Percentiles rank a stretch among this genome's conserved stretches.
These are phyloP conservation scores for Hypoxylon fuscum DNA, from an alignment of 495 filamentous ascomycete species.

Conservation along the genomic window DNA sequence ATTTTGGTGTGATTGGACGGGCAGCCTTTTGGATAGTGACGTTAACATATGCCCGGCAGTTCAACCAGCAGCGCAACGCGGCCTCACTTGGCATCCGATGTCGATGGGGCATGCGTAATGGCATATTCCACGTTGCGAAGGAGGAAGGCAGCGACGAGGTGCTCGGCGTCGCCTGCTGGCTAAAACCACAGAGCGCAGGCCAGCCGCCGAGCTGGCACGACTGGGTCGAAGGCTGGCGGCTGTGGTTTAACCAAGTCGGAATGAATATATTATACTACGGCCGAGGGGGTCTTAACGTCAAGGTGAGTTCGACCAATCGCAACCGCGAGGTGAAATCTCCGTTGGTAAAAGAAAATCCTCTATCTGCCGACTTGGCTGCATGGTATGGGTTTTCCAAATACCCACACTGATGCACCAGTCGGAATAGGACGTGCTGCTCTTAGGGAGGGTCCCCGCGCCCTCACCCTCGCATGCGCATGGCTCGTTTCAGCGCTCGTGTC, in stretches of 20 bases:
- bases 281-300: constrained; percentile 68
- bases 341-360: constrained; percentile 22
- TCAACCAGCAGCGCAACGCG: constrained; percentile 65
- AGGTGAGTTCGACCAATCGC: constrained; percentile 40
- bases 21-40: background rate
- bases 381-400: constrained; percentile 6
- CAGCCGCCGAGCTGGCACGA: constrained; percentile 61
- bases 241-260: constrained; percentile 66
- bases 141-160: constrained; percentile 56
- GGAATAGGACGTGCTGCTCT: constrained; percentile 14
- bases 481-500: constrained; percentile 31
- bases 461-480: constrained; percentile 19
- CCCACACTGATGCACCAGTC: constrained; percentile 19
- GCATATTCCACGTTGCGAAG: constrained; percentile 71
- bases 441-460: constrained; percentile 12
- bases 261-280: constrained; percentile 72
- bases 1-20: constrained; percentile 2
- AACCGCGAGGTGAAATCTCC: constrained; percentile 8
- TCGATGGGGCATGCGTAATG: constrained; percentile 68
- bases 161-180: constrained; percentile 72
- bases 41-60: constrained; percentile 46
- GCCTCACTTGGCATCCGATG: constrained; percentile 70
- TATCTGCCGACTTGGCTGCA: constrained; percentile 32
- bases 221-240: constrained; percentile 65
- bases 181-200: constrained; percentile 57